Conservation (phyloP, 1,284 basidiomycete species). For the Fomitopsis betulina region DNA sequence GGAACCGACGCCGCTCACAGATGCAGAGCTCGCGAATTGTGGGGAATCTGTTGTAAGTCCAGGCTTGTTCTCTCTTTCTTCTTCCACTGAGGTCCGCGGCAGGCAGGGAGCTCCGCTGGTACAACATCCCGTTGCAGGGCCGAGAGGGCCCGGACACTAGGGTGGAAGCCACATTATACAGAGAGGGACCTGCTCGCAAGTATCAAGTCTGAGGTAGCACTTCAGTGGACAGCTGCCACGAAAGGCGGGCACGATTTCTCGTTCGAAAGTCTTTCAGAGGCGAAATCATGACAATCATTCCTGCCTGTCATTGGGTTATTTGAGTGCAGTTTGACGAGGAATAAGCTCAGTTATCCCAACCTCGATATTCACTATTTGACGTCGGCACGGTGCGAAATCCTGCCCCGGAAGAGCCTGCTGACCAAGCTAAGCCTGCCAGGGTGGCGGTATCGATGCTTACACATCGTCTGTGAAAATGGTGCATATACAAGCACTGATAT, state of each 20-base stretch:
- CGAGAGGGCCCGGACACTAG: constrained; percentile 35
- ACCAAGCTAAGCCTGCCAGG: too few relatives aligned
- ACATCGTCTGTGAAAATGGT: too few relatives aligned
- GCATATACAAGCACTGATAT: too few relatives aligned
- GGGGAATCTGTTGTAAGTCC: constrained; percentile 11
- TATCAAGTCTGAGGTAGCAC: constrained; percentile 26
- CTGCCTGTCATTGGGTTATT: too few relatives aligned
- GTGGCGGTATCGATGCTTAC: too few relatives aligned
- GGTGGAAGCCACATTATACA: constrained; percentile 32
- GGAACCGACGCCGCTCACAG: constrained; percentile 26
- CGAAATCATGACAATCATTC: neutral
- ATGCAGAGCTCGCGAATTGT: constrained; percentile 27
- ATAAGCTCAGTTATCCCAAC: too few relatives aligned
- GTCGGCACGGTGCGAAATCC: too few relatives aligned
- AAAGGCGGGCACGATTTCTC: neutral
- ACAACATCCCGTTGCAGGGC: constrained; percentile 38
- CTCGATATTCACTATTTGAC: too few relatives aligned
- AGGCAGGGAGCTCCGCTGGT: constrained; percentile 16
- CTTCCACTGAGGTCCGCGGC: neutral
- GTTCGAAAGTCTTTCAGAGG: neutral
- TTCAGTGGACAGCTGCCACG: neutral
- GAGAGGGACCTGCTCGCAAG: constrained; percentile 30
- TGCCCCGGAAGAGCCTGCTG: too few relatives aligned
- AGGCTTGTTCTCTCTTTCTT: neutral
- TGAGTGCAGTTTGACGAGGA: too few relatives aligned